Base-by-base conservation (phyloP, 106 monocot species). In the Phalaenopsis aphrodite region DNA sequence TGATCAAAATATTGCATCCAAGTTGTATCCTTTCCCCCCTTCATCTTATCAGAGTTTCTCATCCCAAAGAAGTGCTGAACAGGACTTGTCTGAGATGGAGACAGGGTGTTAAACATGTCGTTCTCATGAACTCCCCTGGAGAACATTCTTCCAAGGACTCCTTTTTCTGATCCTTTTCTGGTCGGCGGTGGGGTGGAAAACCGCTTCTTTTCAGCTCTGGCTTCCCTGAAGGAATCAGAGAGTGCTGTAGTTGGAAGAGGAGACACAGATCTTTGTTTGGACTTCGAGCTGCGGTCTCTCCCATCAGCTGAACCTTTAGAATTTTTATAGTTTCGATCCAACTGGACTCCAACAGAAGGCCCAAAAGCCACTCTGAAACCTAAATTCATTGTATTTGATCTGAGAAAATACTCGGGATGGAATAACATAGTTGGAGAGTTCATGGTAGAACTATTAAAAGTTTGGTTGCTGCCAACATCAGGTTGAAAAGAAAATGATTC, bases 1-100 rank as follows among this genome's bases (percentile, higher is more conserved):
- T 88, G 89, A 46, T 91, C 91, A 86, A 91, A 91, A 76, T 85
- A 89, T 38, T 75, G 88, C 6, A 78, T 21, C 91, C 94, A 89
- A 9, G 83, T 58, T 42, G 18, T 80, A 16, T 91, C 90, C 77
- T 87, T 90, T 55, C 56, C 41, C 24, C 77, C 68, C 84, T 86
- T 91, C 4, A 46, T 23, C 75, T 89, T 84, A 56, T 83, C 91
- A 21, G 48, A 68, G 3, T 10, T 16, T 71, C 84, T 91, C 76
- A 77, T 79, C 14, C 41, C 78, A 55, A 80, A 75, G 17, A 84
- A 81, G 17, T 83, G 79, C 42, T 78, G 56, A 3, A 77, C 49
- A 72, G 88, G 81, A 30, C 85, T 87, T 52, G 69, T 5, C 14
- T 74, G 65, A 19, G 76, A 68, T 76, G 81, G 42, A 46, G 83